Conservation (phyloP, 2,329 filamentous ascomycete species). For the Blastomyces parvus region DNA sequence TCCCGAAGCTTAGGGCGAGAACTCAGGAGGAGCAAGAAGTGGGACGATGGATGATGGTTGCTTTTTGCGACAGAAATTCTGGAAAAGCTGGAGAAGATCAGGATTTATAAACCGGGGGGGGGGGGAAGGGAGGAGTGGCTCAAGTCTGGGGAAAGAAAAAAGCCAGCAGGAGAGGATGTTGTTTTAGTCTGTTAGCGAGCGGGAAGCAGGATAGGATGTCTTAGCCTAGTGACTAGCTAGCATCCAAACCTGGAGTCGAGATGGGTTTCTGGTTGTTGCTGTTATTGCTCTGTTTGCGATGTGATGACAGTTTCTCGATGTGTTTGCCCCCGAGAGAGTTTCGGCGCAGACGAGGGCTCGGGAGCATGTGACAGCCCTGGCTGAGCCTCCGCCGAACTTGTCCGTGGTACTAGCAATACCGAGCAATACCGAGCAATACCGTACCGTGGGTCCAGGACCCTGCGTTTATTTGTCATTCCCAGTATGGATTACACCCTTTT, state of each 20-base stretch:
- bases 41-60: neutral
- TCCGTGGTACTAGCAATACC: neutral
- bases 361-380: too few relatives aligned
- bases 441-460: too few relatives aligned
- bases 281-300: neutral
- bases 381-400: neutral
- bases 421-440: too few relatives aligned
- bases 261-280: neutral
- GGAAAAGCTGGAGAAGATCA: slow-evolving; percentile 1
- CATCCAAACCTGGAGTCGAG: neutral
- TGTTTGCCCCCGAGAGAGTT: too few relatives aligned
- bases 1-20: neutral
- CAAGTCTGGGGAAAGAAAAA: slow-evolving; percentile 1
- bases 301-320: neutral
- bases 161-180: neutral
- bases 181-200: neutral
- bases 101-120: slow-evolving; percentile 3
- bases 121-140: neutral
- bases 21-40: neutral
- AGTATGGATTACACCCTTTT: too few relatives aligned
- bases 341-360: too few relatives aligned
- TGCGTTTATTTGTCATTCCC: too few relatives aligned
- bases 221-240: neutral
- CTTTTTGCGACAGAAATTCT: neutral
- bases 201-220: neutral